Conservation (phyloP, 148 eudicot species). For the Agrostemma githago region DNA sequence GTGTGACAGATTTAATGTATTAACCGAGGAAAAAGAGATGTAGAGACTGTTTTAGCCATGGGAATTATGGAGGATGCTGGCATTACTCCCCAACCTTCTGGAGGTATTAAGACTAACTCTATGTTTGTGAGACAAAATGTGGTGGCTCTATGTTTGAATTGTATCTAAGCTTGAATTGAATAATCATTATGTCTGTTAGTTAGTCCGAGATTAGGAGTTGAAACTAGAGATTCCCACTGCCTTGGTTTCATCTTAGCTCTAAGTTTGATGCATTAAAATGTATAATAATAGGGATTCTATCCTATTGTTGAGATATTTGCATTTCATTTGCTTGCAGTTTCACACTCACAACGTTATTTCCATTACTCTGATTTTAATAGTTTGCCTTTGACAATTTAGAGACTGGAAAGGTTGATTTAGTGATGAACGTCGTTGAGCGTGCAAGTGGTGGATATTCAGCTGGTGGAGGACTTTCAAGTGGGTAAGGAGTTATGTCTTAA, state of each 20-base stretch:
- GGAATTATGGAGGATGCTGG: too few species aligned
- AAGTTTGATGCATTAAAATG: background rate
- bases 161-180: too few species aligned
- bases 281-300: background rate
- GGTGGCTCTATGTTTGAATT: too few species aligned
- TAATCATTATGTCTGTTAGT: too few species aligned
- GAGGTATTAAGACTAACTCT: too few species aligned
- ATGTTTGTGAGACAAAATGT: too few species aligned
- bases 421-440: constrained; percentile 94
- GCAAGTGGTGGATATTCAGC: constrained; percentile 94
- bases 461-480: constrained; percentile 98
- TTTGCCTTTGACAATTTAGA: constrained; percentile 35
- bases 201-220: background rate
- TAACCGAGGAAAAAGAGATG: too few species aligned
- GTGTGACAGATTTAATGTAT: too few species aligned
- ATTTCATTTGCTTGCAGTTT: background rate
- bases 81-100: too few species aligned
- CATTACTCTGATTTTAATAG: background rate
- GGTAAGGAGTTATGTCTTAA: constrained; percentile 45
- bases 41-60: too few species aligned
- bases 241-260: background rate
- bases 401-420: too few species aligned
- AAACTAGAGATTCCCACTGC: background rate
- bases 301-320: background rate
- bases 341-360: background rate